These are phyloP conservation scores for Ricinus communis DNA, from an alignment of 345 rosid genomes.

Conservation along the genomic window DNA sequence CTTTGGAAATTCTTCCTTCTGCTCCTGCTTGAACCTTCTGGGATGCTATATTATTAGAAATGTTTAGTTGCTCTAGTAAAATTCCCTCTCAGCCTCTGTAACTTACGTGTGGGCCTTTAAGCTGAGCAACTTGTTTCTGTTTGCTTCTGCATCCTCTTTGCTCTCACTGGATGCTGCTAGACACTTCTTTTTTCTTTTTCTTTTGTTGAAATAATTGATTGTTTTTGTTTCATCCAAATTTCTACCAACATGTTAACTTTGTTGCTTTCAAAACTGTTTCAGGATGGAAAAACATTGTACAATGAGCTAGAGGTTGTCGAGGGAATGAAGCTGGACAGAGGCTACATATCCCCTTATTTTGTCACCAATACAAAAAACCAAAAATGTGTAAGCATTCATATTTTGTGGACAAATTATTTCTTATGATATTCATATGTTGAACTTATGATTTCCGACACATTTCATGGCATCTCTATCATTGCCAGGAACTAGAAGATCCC, in stretches of 20 bases:
- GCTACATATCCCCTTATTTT: slow-evolving; percentile 94
- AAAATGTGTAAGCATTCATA: slow-evolving; percentile 70
- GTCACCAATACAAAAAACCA: slow-evolving; percentile 84
- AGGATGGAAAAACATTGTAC: slow-evolving; percentile 89
- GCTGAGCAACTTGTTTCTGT: neutral
- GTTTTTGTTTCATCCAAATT: slow-evolving; percentile 5
- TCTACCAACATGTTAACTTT: slow-evolving; percentile 4
- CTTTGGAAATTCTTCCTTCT: neutral
- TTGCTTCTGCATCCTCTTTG: neutral
- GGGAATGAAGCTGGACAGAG: slow-evolving; percentile 97
- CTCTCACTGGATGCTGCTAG: neutral
- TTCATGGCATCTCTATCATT: neutral
- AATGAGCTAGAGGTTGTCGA: slow-evolving; percentile 96
- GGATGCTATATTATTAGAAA: neutral
- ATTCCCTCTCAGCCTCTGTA: neutral
- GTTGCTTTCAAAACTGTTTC: slow-evolving; percentile 9
- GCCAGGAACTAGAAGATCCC: slow-evolving; percentile 91
- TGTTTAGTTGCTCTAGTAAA: neutral
- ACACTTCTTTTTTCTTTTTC: neutral
- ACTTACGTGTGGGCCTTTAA: neutral
- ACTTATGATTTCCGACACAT: neutral
- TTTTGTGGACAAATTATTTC: neutral
- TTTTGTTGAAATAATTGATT: too few relatives aligned
- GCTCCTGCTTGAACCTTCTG: neutral
- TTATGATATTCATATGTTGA: neutral